Evolutionary conservation across 108 stramenopile species (phyloP), one percentile per base, ranked within the genome.

Genomic region (Fistulifera solaris): DNA sequence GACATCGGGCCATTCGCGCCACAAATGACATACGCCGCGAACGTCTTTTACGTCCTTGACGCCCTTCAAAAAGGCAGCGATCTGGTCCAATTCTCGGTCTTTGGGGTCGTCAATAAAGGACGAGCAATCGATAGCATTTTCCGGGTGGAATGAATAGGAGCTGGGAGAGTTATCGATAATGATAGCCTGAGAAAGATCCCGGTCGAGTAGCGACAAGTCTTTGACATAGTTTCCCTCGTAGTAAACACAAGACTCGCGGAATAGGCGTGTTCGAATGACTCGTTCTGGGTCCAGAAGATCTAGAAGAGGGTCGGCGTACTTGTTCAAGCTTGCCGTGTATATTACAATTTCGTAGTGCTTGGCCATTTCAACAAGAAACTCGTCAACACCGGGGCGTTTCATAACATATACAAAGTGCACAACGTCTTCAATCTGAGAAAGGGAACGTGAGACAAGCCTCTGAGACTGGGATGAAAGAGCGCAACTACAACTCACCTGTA

Each of bases 181-280:
- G 53, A 99, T 99, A 14, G 80, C 63, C 48, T 89, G 70, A 8
- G 62, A 65, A 4, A 99, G 57, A 43, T 94, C 91, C 38, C 97
- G 83, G 42, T 87, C 81, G 28, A 97, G 53, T 23, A 92, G 42
- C 54, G 67, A 77, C 60, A 96, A 59, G 57, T 96, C 99, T 75
- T 99, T 99, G 55, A 99, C 94, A 58, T 96, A 99, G 63, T 93
- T 95, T 19, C 99, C 99, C 61, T 96, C 93, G 56, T 89, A 95
- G 69, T 78, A 94, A 22, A 96, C 94, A 76, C 99, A 99, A 24
- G 87, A 78, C 67, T 98, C 96, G n/a, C 99, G 87, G 66, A 97
- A 99, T 17, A 99, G 74, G 11, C 97, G 70, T 27, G 74, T 63
- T 39, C 81, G 77, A 48, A 98, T 94, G 10, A 72, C 69, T 27